Percentiles rank a stretch among this genome's conserved stretches.
Evolutionary conservation across 73 alveolate genomes (phyloP).

Genomic region (Stentor coeruleus): DNA sequence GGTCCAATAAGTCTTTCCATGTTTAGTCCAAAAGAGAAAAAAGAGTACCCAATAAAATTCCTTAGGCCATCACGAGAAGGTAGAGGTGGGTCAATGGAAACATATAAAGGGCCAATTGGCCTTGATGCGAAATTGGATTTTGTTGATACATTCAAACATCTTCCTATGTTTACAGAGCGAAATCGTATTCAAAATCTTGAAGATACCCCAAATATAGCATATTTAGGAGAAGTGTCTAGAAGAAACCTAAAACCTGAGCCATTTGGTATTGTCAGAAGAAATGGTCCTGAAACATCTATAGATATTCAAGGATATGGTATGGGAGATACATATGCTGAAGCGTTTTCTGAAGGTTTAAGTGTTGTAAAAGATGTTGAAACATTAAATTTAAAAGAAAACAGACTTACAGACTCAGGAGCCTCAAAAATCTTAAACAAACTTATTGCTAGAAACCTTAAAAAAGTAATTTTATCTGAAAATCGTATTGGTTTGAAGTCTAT

Average conservation of each 20-base stretch:
- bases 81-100: background rate
- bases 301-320: conserved; percentile 27
- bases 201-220: conserved; percentile 14
- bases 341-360: conserved; percentile 28
- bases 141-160: background rate
- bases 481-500: conserved; percentile 16
- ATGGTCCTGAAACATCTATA: background rate
- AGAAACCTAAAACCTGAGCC: conserved; percentile 23
- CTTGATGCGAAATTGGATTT: background rate
- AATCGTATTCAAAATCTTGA: background rate
- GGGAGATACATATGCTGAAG: conserved; percentile 54
- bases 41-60: background rate
- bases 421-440: conserved; percentile 18
- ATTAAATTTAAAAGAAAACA: conserved; percentile 31
- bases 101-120: conserved; percentile 3
- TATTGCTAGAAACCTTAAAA: conserved; percentile 14
- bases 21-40: background rate
- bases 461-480: conserved; percentile 36
- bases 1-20: background rate
- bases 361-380: background rate
- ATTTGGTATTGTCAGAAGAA: conserved; percentile 24
- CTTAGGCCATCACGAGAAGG: background rate
- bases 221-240: conserved; percentile 4
- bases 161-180: background rate
- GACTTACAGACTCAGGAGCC: conserved; percentile 49